These are phyloP conservation scores for Vigna trinervia DNA, from an alignment of 306 rosid genomes.

Conservation along the genomic window DNA sequence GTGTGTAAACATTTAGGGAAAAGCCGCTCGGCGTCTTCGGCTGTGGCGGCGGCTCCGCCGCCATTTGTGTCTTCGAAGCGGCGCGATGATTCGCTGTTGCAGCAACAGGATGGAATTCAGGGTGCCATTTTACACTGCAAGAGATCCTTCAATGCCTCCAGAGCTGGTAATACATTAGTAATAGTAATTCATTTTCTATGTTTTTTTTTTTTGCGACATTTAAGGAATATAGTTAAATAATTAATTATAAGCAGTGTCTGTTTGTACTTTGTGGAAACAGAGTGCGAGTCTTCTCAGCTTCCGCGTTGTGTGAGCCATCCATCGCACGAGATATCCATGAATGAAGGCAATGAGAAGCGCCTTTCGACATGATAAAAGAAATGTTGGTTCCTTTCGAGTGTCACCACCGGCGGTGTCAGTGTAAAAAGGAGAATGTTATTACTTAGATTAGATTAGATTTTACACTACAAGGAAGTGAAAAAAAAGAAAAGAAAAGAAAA, in stretches of 20 bases:
- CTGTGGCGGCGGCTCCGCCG: slow-evolving; percentile 72
- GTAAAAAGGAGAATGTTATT: slow-evolving; percentile 45
- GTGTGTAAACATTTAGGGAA: slow-evolving; percentile 94
- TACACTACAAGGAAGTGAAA: slow-evolving; percentile 13
- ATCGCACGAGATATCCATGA: slow-evolving; percentile 55
- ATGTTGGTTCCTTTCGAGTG: not conserved
- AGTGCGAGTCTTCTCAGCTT: slow-evolving; percentile 60
- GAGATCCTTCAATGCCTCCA: slow-evolving; percentile 83
- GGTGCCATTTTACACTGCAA: slow-evolving; percentile 98
- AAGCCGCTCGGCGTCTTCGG: slow-evolving; percentile 94
- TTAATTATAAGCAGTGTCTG: not conserved
- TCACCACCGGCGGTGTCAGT: not conserved
- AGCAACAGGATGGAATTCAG: slow-evolving; percentile 96
- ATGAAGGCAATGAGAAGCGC: slow-evolving; percentile 45
- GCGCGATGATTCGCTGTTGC: slow-evolving; percentile 87
- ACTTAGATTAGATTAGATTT: slow-evolving; percentile 28
- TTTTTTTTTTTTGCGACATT: not conserved
- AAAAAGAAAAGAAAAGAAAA: not conserved
- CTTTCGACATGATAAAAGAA: not conserved
- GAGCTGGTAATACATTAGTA: slow-evolving; percentile 53
- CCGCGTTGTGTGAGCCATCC: slow-evolving; percentile 69
- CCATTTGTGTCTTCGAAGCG: slow-evolving; percentile 56
- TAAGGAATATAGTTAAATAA: not conserved
- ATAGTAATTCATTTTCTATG: not conserved
- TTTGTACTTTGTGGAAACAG: slow-evolving; percentile 43